Percentiles rank a stretch among this genome's conserved stretches.
Conservation (phyloP, 1,284 basidiomycete genomes). For the Neolentinus lepideus region DNA sequence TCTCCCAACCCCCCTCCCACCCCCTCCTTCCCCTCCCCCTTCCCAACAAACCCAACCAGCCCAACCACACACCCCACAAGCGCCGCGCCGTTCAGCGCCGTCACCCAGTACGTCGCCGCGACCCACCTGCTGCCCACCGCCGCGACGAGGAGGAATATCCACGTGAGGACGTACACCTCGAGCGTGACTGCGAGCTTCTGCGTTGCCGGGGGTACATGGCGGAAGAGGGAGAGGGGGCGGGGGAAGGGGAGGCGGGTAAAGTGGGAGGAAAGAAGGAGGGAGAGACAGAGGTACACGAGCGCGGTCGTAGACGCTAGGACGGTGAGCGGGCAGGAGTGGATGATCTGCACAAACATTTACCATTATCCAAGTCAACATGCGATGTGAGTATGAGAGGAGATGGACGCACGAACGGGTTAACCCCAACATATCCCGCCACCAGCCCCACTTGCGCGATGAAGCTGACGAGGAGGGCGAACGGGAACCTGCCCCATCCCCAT, state of each 20-base stretch:
- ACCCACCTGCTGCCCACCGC: conserved; percentile 19
- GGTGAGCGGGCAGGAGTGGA: conserved; percentile 49
- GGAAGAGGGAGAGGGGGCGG: conserved; percentile 19
- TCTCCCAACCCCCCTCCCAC: conserved; percentile 11
- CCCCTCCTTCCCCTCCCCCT: too few relatives aligned
- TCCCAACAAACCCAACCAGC: conserved; percentile 28
- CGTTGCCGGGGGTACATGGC: conserved; percentile 20
- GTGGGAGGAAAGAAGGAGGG: conserved; percentile 33
- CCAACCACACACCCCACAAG: conserved; percentile 36
- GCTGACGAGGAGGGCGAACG: conserved; percentile 43
- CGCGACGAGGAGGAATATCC: conserved; percentile 24
- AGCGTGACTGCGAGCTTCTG: conserved; percentile 21
- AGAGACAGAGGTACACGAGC: conserved; percentile 42
- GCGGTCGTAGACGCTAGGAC: conserved; percentile 43
- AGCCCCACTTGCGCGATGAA: conserved; percentile 40
- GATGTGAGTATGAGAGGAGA: background rate
- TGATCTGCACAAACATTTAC: conserved; percentile 36
- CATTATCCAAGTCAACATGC: background rate
- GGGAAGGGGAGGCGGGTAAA: too few relatives aligned
- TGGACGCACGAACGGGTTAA: conserved; percentile 61
- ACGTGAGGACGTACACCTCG: conserved; percentile 26
- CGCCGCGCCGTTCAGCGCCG: conserved; percentile 24
- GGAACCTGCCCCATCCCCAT: conserved; percentile 53
- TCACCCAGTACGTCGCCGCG: conserved; percentile 26
- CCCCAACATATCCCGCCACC: conserved; percentile 36